Base-by-base conservation (phyloP, 1,139 yeast species). In the Geotrichum carabidarum region DNA sequence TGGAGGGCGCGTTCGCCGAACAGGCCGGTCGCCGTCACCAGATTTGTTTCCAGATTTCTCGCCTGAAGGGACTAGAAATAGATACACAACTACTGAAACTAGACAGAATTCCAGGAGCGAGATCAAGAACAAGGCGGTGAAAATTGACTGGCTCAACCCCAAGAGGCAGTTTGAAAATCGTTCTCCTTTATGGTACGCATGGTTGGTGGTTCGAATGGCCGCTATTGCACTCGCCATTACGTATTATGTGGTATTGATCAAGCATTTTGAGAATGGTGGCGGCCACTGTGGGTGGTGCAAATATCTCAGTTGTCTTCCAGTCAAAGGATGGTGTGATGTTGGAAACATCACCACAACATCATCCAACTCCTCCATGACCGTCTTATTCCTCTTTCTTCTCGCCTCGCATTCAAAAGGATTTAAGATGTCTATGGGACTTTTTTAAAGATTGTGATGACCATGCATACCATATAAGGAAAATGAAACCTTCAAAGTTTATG, bases 291-390 rank as follows among this genome's bases (percentile, higher is more conserved):
- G 72, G 12, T 85, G 91, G 91, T 85, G 91, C 71, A 83, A 83
- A 66, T 84, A 84, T 64, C 74, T 85, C 61, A 82, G 82, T 61
- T 85, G 91, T 65, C 68, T 85, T 27, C 91, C 91, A 0, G 86
- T 84, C 8, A 76, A 80, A 58, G 83, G 82, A 15, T 84, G 91
- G 91, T 84, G 91, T 67, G 84, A 82, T 50, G 68, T 71, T 46
- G 88, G 88, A 4, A 72, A 77, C 51, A 73, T 82, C 44, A 57
- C 66, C 2, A 64, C 68, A 11, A 46, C 60, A 4, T 31, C 12
- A 62, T 2, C 53, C 46, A 54, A 38, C 40, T 48, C 40, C 7
- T 37, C 41, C 18, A 14, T n/a, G 9, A 8, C 15, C 14, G 9
- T 11, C 36, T 31, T 18, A 41, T 27, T 34, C 11, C 17, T 36